A percentile compares a stretch with the other conserved stretches of the same genome.
Conservation (phyloP, 2,329 filamentous ascomycete species). For the Pseudogymnoascus sp. region DNA sequence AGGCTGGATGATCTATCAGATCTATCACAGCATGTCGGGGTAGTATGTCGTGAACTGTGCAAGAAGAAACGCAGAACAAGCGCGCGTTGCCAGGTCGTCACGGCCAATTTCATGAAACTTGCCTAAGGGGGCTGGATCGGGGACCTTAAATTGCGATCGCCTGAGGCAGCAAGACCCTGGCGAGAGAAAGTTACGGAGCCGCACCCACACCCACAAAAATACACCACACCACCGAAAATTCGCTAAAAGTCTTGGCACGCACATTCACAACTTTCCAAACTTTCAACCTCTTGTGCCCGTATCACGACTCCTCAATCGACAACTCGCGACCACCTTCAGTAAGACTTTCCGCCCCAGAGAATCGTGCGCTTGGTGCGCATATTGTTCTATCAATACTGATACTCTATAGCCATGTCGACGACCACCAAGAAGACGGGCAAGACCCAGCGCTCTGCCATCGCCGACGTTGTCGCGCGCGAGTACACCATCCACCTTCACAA, state of each 20-base stretch:
- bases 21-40: not conserved
- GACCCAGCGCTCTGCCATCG: slow-evolving; percentile 81
- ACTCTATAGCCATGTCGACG: slow-evolving; percentile 54
- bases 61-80: not conserved
- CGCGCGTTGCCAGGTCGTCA: not conserved
- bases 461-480: slow-evolving; percentile 98
- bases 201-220: slow-evolving; percentile 5
- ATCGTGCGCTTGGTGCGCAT: not conserved
- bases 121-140: slow-evolving; percentile 3
- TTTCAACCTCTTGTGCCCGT: slow-evolving; percentile 12
- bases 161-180: slow-evolving; percentile 5
- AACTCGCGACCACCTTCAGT: slow-evolving; percentile 24
- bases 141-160: slow-evolving; percentile 5
- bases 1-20: not conserved
- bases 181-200: not conserved
- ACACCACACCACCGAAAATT: not conserved
- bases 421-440: slow-evolving; percentile 62
- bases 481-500: slow-evolving; percentile 99
- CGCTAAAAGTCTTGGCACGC: slow-evolving; percentile 11
- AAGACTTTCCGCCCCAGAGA: slow-evolving; percentile 14
- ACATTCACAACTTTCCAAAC: slow-evolving; percentile 17
- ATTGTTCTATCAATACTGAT: slow-evolving; percentile 1
- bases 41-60: not conserved
- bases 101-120: slow-evolving; percentile 7
- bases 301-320: slow-evolving; percentile 20